Conservation (phyloP, 2,329 filamentous ascomycete species). For the Stagonosporopsis tanaceti region DNA sequence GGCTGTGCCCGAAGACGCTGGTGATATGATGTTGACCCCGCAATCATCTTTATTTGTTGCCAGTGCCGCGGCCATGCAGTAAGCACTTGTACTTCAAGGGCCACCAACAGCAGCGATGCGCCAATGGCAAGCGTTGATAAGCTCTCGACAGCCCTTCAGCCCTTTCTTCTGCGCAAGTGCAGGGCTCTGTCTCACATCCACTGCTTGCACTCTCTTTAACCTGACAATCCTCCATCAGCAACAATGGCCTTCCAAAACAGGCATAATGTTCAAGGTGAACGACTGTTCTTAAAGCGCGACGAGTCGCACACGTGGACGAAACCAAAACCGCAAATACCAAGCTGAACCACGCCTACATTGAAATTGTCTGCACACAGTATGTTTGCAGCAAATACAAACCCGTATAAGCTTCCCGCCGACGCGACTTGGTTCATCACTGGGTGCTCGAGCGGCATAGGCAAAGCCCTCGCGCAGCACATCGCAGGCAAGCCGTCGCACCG, state of each 20-base stretch:
- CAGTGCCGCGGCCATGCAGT: not conserved
- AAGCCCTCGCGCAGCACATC: constrained; percentile 50
- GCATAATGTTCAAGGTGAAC: not conserved
- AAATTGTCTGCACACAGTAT: not conserved
- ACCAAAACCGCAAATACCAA: too few species aligned
- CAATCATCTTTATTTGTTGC: not conserved
- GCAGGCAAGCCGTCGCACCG: constrained; percentile 51
- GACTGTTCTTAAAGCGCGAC: not conserved
- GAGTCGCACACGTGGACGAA: not conserved
- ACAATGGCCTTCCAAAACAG: not conserved
- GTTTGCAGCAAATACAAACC: constrained; percentile 15
- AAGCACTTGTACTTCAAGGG: constrained; percentile 1
- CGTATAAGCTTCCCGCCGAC: constrained; percentile 8
- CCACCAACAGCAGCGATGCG: not conserved
- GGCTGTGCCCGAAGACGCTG: too few species aligned
- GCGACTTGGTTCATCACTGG: constrained; percentile 45
- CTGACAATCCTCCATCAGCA: not conserved
- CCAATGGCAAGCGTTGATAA: constrained; percentile 13
- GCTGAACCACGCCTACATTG: too few species aligned
- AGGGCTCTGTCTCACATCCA: not conserved
- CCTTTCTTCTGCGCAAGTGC: not conserved
- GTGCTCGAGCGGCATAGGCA: constrained; percentile 60
- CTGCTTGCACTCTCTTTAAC: not conserved
- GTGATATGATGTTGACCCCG: not conserved
- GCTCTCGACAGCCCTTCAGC: constrained; percentile 11